phyloP scores from a whole-genome alignment of 148 eudicot genomes.

The Spergularia marina region DNA sequence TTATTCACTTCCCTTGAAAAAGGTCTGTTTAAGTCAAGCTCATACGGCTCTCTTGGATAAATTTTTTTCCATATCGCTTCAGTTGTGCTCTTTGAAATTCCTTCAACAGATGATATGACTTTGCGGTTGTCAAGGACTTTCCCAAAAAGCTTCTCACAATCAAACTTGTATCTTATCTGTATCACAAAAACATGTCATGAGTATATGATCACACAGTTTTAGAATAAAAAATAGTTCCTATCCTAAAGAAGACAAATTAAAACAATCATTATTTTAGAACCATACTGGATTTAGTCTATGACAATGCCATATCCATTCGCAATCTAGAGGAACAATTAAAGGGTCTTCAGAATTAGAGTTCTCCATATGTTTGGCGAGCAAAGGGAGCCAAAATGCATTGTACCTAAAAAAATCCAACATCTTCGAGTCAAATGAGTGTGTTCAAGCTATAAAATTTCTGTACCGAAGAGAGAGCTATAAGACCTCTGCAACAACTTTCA shows the following conservation, averaged over 20 bases:
- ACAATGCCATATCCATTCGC: constrained; percentile 95
- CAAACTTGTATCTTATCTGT: constrained; percentile 72
- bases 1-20: constrained; percentile 21
- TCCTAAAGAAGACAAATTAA: not conserved
- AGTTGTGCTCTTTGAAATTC: constrained; percentile 37
- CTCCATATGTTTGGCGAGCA: constrained; percentile 60
- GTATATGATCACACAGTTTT: not conserved
- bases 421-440: too few species aligned
- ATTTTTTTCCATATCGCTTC: constrained; percentile 59
- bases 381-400: constrained; percentile 74
- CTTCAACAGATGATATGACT: constrained; percentile 62
- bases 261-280: not conserved
- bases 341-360: constrained; percentile 41
- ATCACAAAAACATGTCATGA: not conserved
- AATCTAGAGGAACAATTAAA: constrained; percentile 79
- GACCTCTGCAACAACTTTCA: too few species aligned
- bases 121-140: constrained; percentile 57
- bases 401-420: constrained; percentile 39
- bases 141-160: constrained; percentile 73
- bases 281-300: constrained; percentile 83
- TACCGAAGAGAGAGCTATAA: too few species aligned
- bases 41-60: constrained; percentile 69
- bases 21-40: constrained; percentile 35
- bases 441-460: not conserved
- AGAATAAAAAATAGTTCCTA: not conserved